phyloP scores from a whole-genome alignment of 495 filamentous ascomycete species.

The Neurospora sp. region DNA sequence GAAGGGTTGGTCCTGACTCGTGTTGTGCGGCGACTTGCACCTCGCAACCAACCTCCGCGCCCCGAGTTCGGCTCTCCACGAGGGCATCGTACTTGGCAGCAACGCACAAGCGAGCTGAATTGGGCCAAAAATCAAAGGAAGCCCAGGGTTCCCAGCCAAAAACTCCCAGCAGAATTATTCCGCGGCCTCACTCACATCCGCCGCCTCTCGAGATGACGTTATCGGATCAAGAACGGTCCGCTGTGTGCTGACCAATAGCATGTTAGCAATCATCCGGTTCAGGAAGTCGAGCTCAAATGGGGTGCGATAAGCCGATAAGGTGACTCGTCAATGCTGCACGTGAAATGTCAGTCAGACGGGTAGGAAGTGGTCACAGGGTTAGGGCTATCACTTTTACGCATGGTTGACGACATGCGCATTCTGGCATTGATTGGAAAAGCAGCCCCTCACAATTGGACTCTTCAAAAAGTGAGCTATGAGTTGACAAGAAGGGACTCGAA shows the following conservation, averaged over 20 bases:
- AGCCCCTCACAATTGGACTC: not conserved
- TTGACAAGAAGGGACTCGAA: not conserved
- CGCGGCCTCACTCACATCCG: not conserved
- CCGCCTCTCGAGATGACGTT: not conserved
- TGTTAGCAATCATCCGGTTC: not conserved
- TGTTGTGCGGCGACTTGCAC: not conserved
- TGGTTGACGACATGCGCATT: not conserved
- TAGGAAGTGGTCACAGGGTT: not conserved
- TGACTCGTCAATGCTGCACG: not conserved
- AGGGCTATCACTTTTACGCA: not conserved
- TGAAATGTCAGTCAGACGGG: not conserved
- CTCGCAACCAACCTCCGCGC: not conserved
- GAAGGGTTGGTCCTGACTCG: not conserved
- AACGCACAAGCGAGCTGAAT: not conserved
- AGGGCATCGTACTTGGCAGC: not conserved
- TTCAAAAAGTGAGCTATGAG: no score
- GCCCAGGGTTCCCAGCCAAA: not conserved
- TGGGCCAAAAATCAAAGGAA: not conserved
- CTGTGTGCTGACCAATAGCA: not conserved
- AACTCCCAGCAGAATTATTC: not conserved
- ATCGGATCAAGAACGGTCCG: not conserved
- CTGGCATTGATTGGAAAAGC: not conserved
- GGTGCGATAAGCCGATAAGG: not conserved
- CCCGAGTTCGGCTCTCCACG: not conserved
- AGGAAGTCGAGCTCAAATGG: not conserved